phyloP scores from a whole-genome alignment of 2,329 filamentous ascomycete species.

The Orbilia quercus region DNA sequence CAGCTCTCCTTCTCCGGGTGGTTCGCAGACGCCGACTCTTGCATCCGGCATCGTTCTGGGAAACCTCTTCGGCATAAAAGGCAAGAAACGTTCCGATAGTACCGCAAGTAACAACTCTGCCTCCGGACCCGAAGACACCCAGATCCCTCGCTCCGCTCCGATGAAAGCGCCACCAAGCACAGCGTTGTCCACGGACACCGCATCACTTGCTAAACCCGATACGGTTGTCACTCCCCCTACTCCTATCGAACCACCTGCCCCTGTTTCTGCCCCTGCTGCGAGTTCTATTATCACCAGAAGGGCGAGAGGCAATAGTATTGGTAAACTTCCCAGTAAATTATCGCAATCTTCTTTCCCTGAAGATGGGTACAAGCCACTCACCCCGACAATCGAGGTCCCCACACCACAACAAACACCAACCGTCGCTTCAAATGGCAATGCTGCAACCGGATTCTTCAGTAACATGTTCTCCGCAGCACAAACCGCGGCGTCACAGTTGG shows the following conservation, averaged over 20 bases:
- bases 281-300: constrained; percentile 46
- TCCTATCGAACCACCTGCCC: constrained; percentile 31
- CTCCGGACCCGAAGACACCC: constrained; percentile 38
- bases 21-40: constrained; percentile 42
- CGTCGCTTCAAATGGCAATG: constrained; percentile 63
- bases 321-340: constrained; percentile 52
- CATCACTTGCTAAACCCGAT: constrained; percentile 42
- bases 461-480: constrained; percentile 92
- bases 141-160: constrained; percentile 37
- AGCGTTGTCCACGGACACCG: constrained; percentile 25
- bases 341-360: constrained; percentile 53
- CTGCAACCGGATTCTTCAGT: constrained; percentile 81
- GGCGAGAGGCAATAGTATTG: constrained; percentile 43
- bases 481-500: constrained; percentile 83
- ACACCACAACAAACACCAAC: constrained; percentile 67
- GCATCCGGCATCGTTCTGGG: constrained; percentile 47
- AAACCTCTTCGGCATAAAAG: constrained; percentile 49
- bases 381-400: constrained; percentile 78
- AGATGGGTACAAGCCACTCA: constrained; percentile 68
- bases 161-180: constrained; percentile 17
- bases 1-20: constrained; percentile 33
- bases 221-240: constrained; percentile 52
- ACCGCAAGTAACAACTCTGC: constrained; percentile 37
- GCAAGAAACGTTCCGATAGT: constrained; percentile 49
- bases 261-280: constrained; percentile 31